phyloP scores from a whole-genome alignment of 2,329 filamentous ascomycete species.

The Chalara sp. region DNA sequence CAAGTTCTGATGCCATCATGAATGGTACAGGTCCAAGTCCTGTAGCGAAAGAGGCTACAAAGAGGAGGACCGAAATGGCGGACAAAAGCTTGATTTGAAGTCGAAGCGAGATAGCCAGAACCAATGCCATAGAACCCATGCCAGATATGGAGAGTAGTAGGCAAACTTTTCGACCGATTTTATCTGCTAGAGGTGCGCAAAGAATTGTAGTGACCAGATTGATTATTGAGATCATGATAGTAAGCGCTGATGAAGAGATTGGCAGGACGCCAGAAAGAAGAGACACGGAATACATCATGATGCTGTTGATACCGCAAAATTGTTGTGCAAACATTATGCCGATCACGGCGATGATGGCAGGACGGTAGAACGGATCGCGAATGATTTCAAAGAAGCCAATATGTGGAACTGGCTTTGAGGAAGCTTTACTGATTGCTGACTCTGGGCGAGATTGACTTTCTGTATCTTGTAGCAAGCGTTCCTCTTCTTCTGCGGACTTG shows the following conservation, averaged over 20 bases:
- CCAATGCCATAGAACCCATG: conserved; percentile 72
- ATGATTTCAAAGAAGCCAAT: conserved; percentile 61
- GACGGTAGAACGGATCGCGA: conserved; percentile 59
- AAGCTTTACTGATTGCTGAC: conserved; percentile 20
- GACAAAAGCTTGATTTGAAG: conserved; percentile 67
- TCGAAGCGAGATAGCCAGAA: conserved; percentile 75
- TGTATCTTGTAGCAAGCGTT: conserved; percentile 19
- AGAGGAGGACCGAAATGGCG: conserved; percentile 72
- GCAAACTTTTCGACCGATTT: conserved; percentile 79
- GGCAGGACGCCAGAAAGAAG: conserved; percentile 76
- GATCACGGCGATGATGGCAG: conserved; percentile 74
- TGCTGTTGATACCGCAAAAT: conserved; percentile 89
- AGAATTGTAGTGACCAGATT: conserved; percentile 78
- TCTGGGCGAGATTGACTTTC: conserved; percentile 12
- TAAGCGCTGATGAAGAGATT: conserved; percentile 74
- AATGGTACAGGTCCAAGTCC: conserved; percentile 93
- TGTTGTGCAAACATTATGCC: conserved; percentile 93
- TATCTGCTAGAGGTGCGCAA: conserved; percentile 80
- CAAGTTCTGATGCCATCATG: conserved; percentile 85
- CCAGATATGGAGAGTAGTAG: conserved; percentile 76
- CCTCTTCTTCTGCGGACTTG: conserved; percentile 20
- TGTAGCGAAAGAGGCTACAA: conserved; percentile 84
- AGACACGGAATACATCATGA: conserved; percentile 97
- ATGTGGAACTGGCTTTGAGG: conserved; percentile 28
- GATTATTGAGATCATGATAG: conserved; percentile 78